These are phyloP conservation scores for Aspergillus coremiiformis DNA, from an alignment of 495 filamentous ascomycete species.

Conservation along the genomic window DNA sequence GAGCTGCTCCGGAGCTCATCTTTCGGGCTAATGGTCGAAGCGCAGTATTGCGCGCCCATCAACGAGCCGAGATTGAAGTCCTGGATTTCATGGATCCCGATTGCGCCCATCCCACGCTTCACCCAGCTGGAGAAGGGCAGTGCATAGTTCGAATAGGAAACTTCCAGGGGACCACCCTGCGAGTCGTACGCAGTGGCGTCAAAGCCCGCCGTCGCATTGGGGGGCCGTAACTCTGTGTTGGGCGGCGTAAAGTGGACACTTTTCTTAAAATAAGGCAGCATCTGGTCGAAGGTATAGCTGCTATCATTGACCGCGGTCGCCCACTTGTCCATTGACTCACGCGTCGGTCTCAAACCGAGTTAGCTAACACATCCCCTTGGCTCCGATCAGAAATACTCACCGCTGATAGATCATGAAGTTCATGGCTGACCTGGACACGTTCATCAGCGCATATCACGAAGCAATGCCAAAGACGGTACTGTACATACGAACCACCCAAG, in stretches of 20 bases:
- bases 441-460: neutral
- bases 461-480: neutral
- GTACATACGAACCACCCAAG: conserved; percentile 19
- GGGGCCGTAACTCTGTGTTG: conserved; percentile 19
- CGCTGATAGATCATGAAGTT: conserved; percentile 44
- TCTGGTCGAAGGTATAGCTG: conserved; percentile 44
- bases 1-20: conserved; percentile 33
- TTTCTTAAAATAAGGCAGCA: conserved; percentile 50
- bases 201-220: conserved; percentile 42
- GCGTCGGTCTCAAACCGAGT: neutral
- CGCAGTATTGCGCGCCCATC: conserved; percentile 32
- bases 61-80: conserved; percentile 40
- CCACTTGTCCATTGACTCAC: conserved; percentile 45
- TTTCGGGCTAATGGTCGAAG: conserved; percentile 31
- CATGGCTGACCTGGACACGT: conserved; percentile 21
- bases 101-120: conserved; percentile 25
- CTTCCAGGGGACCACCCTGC: conserved; percentile 38
- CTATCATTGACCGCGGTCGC: conserved; percentile 49
- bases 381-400: neutral
- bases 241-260: conserved; percentile 47
- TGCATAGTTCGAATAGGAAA: conserved; percentile 45
- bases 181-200: conserved; percentile 26
- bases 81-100: conserved; percentile 27
- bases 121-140: conserved; percentile 38
- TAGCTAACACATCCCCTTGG: neutral